Percentiles rank a stretch among this genome's conserved stretches.
phyloP scores from a whole-genome alignment of 495 filamentous ascomycete genomes.

The Penicillium roqueforti region DNA sequence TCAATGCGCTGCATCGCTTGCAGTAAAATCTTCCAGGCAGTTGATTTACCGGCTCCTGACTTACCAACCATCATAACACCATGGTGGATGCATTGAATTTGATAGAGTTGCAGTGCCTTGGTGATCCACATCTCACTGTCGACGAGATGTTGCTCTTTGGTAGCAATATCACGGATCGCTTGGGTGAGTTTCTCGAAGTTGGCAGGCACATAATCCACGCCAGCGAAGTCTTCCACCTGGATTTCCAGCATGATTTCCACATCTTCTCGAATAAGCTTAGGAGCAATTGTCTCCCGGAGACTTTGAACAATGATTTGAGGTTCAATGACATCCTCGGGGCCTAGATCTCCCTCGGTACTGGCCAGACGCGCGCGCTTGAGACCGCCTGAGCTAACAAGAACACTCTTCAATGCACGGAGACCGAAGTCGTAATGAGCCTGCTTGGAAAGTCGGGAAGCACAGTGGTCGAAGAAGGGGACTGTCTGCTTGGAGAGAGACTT shows the following conservation, averaged over 20 bases:
- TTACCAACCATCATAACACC: constrained; percentile 99
- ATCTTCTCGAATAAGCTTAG: constrained; percentile 89
- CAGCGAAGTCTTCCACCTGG: constrained; percentile 83
- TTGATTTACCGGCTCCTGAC: constrained; percentile 92
- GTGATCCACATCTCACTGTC: constrained; percentile 94
- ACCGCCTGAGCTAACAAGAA: constrained; percentile 93
- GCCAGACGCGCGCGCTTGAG: constrained; percentile 82
- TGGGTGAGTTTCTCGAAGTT: constrained; percentile 72
- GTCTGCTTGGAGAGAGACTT: constrained; percentile 89
- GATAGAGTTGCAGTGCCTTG: constrained; percentile 92
- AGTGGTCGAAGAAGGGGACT: constrained; percentile 96
- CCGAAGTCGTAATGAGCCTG: constrained; percentile 99
- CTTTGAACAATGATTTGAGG: constrained; percentile 99
- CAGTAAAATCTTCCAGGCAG: constrained; percentile 90
- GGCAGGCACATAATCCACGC: constrained; percentile 87
- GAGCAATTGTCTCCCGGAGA: constrained; percentile 95
- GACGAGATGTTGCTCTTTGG: constrained; percentile 70
- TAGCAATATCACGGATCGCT: constrained; percentile 75
- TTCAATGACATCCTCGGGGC: constrained; percentile 73
- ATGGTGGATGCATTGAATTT: constrained; percentile 96
- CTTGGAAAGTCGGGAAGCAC: constrained; percentile 73
- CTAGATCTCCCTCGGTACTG: constrained; percentile 49
- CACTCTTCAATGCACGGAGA: constrained; percentile 94
- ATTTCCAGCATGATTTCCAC: constrained; percentile 83
- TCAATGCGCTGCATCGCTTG: constrained; percentile 89